Evolutionary conservation across 495 filamentous ascomycete genomes (phyloP).

Genomic region (Friedmanniomyces simplex): DNA sequence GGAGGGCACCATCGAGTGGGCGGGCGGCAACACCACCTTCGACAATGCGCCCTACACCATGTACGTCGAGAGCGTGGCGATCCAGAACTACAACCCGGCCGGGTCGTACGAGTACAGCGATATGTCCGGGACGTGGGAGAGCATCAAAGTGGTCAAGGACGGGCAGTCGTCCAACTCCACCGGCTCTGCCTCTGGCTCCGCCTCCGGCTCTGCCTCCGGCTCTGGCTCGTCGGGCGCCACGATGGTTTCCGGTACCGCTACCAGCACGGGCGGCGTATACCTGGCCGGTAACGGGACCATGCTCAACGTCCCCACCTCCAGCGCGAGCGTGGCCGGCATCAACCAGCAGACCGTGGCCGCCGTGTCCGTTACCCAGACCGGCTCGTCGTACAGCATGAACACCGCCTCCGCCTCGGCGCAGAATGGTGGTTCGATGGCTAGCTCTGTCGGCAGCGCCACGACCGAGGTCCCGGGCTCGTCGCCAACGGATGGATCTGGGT

Average conservation of each 20-base stretch:
- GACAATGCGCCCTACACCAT: constrained; percentile 60
- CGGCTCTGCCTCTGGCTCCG: not conserved
- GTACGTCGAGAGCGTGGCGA: constrained; percentile 55
- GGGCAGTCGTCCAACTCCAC: not conserved
- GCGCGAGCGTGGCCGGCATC: not conserved
- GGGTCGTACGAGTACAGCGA: constrained; percentile 59
- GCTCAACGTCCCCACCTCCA: not conserved
- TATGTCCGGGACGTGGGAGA: constrained; percentile 40
- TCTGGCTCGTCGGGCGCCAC: too few relatives aligned
- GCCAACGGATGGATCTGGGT: not conserved
- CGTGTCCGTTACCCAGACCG: constrained; percentile 1
- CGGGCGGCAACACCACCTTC: constrained; percentile 69
- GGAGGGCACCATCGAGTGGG: constrained; percentile 55
- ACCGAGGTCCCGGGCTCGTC: constrained; percentile 4
- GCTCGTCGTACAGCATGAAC: constrained; percentile 4
- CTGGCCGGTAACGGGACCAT: not conserved
- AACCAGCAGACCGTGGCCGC: constrained; percentile 1
- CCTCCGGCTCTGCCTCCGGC: not conserved
- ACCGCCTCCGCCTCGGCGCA: constrained; percentile 3
- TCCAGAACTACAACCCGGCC: constrained; percentile 59
- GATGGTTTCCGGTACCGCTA: not conserved
- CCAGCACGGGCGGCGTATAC: not conserved
- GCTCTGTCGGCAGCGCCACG: not conserved
- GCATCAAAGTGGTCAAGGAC: constrained; percentile 25
- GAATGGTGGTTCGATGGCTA: not conserved